Base-by-base conservation (phyloP, 2,329 filamentous ascomycete species). In the Microthyrium microscopicum region DNA sequence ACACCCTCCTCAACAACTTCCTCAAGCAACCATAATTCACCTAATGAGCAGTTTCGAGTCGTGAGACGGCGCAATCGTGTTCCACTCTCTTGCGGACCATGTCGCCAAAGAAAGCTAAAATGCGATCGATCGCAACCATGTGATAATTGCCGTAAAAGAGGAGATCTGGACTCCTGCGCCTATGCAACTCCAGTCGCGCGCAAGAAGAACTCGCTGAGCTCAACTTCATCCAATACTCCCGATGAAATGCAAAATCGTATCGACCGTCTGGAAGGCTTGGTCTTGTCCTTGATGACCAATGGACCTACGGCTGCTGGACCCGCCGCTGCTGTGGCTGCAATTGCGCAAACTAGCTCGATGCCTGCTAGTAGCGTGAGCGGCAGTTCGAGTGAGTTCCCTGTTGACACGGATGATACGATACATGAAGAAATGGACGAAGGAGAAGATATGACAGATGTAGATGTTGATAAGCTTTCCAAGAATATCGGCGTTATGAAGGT, bases 191-290 rank as follows among this genome's bases (percentile, higher is more conserved):
- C 63, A 21, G 62, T 56, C 34, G 67, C 73, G 33, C 76, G 82
- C 45, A 89, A 82, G 57, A 91, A 82, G 65, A n/a, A n/a, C n/a
- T n/a, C n/a, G n/a, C n/a, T n/a, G n/a, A 74, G 55, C 37, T 46
- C 47, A 6, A 44, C 56, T 24, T 46, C 46, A 36, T 64, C 62
- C 48, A 70, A 76, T 54, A 33, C 68, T 45, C 83, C 87, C 31
- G 85, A 93, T 66, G 87, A 94, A 56, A 94, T 95, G 87, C 87
- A 95, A 61, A 92, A 91, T 51, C 79, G 89, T 53, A 95, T 95
- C 59, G 85, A 95, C 61, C 73, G 87, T 46, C 66, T 95, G 43
- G 87, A 95, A 66, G 79, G 81, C 45, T 62, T 95, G 53, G 87
- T 95, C 40, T 59, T 95, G 42, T 91, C 83, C 19, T 57, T 95